Evolutionary conservation across 164 flowering plant species (phyloP), one percentile per base, ranked within the genome.

Genomic region (Nymphaea colorata): DNA sequence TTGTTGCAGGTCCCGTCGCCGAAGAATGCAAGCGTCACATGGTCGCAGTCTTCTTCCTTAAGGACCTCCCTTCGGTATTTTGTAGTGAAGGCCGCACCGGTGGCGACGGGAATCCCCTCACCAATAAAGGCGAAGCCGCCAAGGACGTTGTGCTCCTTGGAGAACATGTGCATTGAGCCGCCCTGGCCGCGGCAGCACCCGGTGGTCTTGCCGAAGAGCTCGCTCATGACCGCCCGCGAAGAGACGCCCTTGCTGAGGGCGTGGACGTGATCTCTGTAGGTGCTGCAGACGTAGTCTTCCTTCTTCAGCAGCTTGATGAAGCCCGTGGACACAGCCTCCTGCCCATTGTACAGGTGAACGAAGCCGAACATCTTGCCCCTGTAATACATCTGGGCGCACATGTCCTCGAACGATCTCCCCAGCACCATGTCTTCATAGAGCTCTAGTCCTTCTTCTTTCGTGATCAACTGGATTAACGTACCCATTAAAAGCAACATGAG

Each of bases 61-160:
- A 90, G 72, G 4, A 87, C 96, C 77, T 91, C 96, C 72, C 94
- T 85, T 75, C 70, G 77, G 43, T 93, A 93, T 81, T 85, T 86
- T 10, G 82, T 74, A 44, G 93, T 75, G 76, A 93, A 93, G 0
- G 98, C 98, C 45, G 98, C 97, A 42, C 97, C 97, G 0, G 95
- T 86, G 1, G 98, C 98, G 7, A 93, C 85, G 0, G 98, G 97
- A 72, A 93, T 89, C 6, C 98, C 97, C 75, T 91, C 97, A 3
- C 98, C 97, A 55, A 91, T 91, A 71, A 93, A 93, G 0, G 96
- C 98, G 69, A 93, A 93, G n/a, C 98, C 98, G 66, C 98, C 98
- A 53, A 93, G 84, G 68, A 93, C 66, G 69, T 89, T 87, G 74
- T 84, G 89, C 75, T 93, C 96, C 62, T 87, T 90, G 7, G 93